Evolutionary conservation across 169 alveolate species (phyloP).

Genomic region (Theileria annulata): DNA sequence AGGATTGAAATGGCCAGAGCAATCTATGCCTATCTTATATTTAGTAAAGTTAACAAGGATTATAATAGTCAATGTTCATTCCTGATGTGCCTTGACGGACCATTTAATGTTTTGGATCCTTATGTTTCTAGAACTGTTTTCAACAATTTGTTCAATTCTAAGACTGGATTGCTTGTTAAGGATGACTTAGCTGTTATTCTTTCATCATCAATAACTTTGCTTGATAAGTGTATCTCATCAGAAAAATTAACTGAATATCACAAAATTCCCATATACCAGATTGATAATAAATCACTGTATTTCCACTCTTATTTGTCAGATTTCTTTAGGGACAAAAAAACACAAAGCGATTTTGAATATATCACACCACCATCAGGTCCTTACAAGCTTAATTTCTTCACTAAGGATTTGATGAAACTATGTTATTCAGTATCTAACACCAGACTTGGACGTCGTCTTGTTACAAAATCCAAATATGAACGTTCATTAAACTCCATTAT

Average conservation of each 20-base stretch:
- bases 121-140: constrained; percentile 59
- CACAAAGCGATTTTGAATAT: too few species aligned
- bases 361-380: background rate
- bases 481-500: background rate
- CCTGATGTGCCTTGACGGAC: constrained; percentile 69
- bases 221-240: constrained; percentile 5
- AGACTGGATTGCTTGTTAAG: constrained; percentile 31
- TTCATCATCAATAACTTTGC: constrained; percentile 7
- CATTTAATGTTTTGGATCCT: constrained; percentile 71
- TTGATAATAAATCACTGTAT: background rate
- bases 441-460: constrained; percentile 11
- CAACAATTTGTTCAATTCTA: constrained; percentile 63
- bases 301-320: background rate
- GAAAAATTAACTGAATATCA: background rate
- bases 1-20: constrained; percentile 91
- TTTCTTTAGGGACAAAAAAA: background rate
- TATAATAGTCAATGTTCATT: constrained; percentile 30
- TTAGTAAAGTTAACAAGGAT: constrained; percentile 45
- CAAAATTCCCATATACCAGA: background rate
- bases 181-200: constrained; percentile 45
- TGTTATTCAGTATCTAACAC: constrained; percentile 12
- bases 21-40: constrained; percentile 73
- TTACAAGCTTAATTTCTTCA: background rate
- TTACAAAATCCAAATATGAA: background rate
- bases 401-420: background rate